Percentiles rank a stretch among this genome's conserved stretches.
phyloP scores from a whole-genome alignment of 176 grass and related monocot genomes.

The Typha latifolia region DNA sequence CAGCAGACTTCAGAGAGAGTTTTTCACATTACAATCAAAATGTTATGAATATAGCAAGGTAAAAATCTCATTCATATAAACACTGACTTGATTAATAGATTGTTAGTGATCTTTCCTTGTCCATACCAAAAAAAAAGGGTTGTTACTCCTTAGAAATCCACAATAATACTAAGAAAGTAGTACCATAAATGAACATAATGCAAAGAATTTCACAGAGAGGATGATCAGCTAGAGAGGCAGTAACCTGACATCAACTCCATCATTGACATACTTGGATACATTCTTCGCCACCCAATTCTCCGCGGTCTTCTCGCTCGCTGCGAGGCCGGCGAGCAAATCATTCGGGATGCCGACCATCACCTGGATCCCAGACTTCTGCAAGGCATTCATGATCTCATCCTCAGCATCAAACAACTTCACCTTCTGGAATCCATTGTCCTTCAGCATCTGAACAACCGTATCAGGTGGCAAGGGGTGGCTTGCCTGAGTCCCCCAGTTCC shows the following conservation, averaged over 20 bases:
- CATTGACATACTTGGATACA: slow-evolving; percentile 44
- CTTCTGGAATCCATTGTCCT: slow-evolving; percentile 59
- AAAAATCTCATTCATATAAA: no score
- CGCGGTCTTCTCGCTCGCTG: slow-evolving; percentile 31
- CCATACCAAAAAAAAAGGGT: no score
- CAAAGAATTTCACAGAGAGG: no score
- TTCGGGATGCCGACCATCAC: slow-evolving; percentile 94
- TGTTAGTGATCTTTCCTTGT: no score
- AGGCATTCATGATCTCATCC: slow-evolving; percentile 40
- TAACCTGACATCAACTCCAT: slow-evolving; percentile 77
- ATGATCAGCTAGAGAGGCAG: neutral
- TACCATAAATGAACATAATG: neutral
- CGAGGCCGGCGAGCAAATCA: slow-evolving; percentile 50
- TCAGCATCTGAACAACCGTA: slow-evolving; percentile 62
- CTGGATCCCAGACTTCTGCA: slow-evolving; percentile 45
- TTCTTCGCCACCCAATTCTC: slow-evolving; percentile 60
- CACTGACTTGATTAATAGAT: no score
- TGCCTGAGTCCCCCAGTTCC: slow-evolving; percentile 79
- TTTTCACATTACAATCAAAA: no score
- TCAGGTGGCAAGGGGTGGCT: slow-evolving; percentile 51
- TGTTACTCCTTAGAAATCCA: no score
- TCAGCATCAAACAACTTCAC: slow-evolving; percentile 88
- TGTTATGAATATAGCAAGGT: no score
- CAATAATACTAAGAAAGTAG: no score
- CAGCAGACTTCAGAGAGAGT: no score